Base-by-base conservation (phyloP, 768 basidiomycete genomes). In the Gloeostereum incarnatum region DNA sequence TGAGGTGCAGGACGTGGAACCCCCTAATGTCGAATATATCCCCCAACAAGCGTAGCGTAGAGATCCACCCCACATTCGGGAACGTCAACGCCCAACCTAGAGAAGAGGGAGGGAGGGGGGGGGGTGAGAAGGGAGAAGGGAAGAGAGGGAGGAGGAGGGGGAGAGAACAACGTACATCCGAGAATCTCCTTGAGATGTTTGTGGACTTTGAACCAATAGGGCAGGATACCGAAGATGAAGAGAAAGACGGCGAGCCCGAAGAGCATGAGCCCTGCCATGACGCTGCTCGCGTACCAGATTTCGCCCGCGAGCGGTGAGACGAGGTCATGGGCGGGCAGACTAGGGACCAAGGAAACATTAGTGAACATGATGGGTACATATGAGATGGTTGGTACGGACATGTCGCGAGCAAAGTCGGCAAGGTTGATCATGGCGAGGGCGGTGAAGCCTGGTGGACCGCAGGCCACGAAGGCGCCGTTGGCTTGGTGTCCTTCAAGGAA, bases 191-290 rank as follows among this genome's bases (percentile, higher is more conserved):
- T 48, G 32, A 70, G 55, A 34, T 62, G 49, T 49, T 65, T 69
- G 50, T 69, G 61, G 22, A 69, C 45, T 51, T 71, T 71, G 56
- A 65, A 69, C 65, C 66, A 67, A 45, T 66, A 69, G 14, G 67
- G 66, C 16, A 69, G 41, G 21, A 62, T 50, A 6, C 65, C 66
- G 31, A 69, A 67, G 19, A 62, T 26, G 46, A 71, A 68, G 39
- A 70, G 60, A 51, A 69, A 70, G 2, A 70, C 52, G 5, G 68
- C 66, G 22, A 70, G 59, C 21, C 69, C 69, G 33, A 61, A 69
- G 6, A 71, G 57, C 37, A 70, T 45, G 17, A 70, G 31, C 9
- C 51, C 62, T 5, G 45, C 41, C 43, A 70, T 48, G 33, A 69
- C 59, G 31, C 61, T 64, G 16, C 50, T 36, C 10, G 65, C 62